These are phyloP conservation scores for Cadophora sp. DNA, from an alignment of 2,329 filamentous ascomycete genomes.

Conservation along the genomic window DNA sequence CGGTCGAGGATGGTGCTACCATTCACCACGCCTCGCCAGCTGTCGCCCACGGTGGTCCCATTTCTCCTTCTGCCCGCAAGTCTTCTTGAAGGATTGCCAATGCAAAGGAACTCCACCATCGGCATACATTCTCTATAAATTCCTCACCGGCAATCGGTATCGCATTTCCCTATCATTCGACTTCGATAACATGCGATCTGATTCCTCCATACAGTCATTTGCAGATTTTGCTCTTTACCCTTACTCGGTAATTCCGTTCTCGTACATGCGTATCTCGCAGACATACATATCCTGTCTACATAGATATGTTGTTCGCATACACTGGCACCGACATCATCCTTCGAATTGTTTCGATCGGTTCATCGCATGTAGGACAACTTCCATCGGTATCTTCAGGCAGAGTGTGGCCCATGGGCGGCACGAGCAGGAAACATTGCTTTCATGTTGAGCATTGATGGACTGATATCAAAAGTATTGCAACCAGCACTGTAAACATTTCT, in stretches of 20 bases:
- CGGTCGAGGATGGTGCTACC: conserved; percentile 42
- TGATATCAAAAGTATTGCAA: conserved; percentile 40
- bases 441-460: conserved; percentile 37
- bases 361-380: conserved; percentile 33
- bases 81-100: conserved; percentile 29
- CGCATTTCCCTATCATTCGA: conserved; percentile 27
- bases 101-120: neutral
- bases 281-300: conserved; percentile 42
- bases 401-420: conserved; percentile 40
- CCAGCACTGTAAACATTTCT: conserved; percentile 39
- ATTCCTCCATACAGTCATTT: conserved; percentile 30
- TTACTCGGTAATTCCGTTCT: conserved; percentile 28
- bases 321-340: conserved; percentile 41
- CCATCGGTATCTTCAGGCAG: conserved; percentile 37
- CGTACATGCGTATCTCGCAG: conserved; percentile 38
- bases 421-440: conserved; percentile 40
- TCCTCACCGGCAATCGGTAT: conserved; percentile 18
- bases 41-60: conserved; percentile 36
- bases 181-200: conserved; percentile 27
- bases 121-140: conserved; percentile 18
- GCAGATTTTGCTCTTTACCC: conserved; percentile 36
- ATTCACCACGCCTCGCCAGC: conserved; percentile 43
- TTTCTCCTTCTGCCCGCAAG: conserved; percentile 43
- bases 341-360: conserved; percentile 40
- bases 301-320: conserved; percentile 35